A percentile compares a stretch with the other conserved stretches of the same genome.
Evolutionary conservation across 352 stramenopile species (phyloP).

Genomic region (Pseudoperonospora humuli): DNA sequence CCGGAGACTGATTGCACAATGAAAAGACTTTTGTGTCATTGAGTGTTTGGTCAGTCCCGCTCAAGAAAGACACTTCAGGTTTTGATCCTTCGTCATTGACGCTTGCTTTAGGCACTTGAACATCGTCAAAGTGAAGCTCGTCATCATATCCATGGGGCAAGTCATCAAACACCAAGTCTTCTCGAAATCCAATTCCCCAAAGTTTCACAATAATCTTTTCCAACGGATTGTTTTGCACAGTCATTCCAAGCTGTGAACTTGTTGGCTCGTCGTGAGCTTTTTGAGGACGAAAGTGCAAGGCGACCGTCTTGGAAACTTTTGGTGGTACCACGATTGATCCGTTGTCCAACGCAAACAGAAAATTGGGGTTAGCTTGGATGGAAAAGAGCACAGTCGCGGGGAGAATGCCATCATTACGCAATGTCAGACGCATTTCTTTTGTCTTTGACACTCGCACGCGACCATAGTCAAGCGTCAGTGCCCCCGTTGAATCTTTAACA

Average conservation of each 20-base stretch:
- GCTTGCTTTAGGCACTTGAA: conserved; percentile 35
- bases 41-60: too few species aligned
- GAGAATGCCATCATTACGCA: conserved; percentile 91
- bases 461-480: conserved; percentile 76
- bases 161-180: conserved; percentile 86
- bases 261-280: conserved; percentile 61
- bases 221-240: conserved; percentile 88
- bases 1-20: too few species aligned
- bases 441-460: conserved; percentile 66
- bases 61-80: too few species aligned
- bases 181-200: conserved; percentile 61
- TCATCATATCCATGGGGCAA: conserved; percentile 67
- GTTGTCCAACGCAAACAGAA: conserved; percentile 68
- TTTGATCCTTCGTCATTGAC: too few species aligned
- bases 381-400: conserved; percentile 87
- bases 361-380: conserved; percentile 67
- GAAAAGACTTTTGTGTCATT: too few species aligned
- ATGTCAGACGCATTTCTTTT: conserved; percentile 48
- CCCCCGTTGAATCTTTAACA: conserved; percentile 45
- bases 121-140: conserved; percentile 82
- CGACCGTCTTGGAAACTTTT: conserved; percentile 46
- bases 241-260: conserved; percentile 60
- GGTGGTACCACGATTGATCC: conserved; percentile 70
- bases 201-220: conserved; percentile 78
- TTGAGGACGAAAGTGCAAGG: conserved; percentile 78